These are phyloP conservation scores for Oryza longistaminata DNA, from an alignment of 176 grass and related monocot species.

Conservation along the genomic window DNA sequence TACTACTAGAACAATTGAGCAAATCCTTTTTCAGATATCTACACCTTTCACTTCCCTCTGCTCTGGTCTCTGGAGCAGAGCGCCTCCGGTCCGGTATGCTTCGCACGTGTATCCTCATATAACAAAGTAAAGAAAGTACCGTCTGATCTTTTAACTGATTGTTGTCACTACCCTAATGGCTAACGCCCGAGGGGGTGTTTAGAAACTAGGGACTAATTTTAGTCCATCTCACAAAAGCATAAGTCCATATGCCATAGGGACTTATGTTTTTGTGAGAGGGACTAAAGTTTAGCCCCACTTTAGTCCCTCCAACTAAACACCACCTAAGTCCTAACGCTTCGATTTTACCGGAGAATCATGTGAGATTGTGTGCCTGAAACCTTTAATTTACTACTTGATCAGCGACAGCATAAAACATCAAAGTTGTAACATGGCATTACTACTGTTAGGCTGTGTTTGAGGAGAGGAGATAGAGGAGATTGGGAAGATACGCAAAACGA, in stretches of 20 bases:
- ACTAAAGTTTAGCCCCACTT: too few relatives aligned
- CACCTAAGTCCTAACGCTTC: neutral
- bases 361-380: neutral
- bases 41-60: neutral
- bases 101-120: neutral
- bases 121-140: neutral
- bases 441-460: too few relatives aligned
- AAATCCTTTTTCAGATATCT: neutral
- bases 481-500: too few relatives aligned
- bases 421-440: neutral
- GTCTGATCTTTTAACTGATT: neutral
- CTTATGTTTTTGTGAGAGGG: too few relatives aligned
- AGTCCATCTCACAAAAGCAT: too few relatives aligned
- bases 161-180: neutral
- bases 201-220: too few relatives aligned
- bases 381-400: neutral
- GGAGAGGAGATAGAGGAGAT: too few relatives aligned
- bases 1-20: neutral
- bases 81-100: neutral
- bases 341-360: neutral
- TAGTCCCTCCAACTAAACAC: too few relatives aligned
- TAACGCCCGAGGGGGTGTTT: too few relatives aligned
- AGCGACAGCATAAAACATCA: neutral
- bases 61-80: neutral
- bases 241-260: too few relatives aligned